Evolutionary conservation across 345 rosid species (phyloP).

Genomic region (Eucalyptus tenuipes): DNA sequence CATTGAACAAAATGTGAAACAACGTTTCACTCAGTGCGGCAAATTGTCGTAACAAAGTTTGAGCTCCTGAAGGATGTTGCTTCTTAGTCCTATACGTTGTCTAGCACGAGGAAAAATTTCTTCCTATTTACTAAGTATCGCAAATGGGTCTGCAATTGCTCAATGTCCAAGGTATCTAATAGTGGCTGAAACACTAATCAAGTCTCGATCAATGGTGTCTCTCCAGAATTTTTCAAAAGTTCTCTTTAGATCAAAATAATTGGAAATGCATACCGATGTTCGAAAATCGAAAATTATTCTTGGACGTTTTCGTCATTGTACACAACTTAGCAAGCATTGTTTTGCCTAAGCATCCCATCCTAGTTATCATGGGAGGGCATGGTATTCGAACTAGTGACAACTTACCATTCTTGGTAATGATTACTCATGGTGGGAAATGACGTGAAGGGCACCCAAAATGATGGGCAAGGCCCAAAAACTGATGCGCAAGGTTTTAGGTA

Average conservation of each 20-base stretch:
- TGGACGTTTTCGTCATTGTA: not conserved
- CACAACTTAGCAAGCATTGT: no score
- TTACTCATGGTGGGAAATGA: not conserved
- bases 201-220: not conserved
- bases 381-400: not conserved
- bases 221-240: not conserved
- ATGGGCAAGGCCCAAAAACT: not conserved
- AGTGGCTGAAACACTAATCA: not conserved
- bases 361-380: no score
- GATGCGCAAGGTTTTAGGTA: not conserved
- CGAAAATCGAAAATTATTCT: not conserved
- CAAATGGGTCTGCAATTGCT: not conserved
- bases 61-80: no score
- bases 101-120: not conserved
- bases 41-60: no score
- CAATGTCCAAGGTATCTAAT: not conserved
- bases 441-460: not conserved
- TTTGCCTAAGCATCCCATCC: not conserved
- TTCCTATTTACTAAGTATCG: not conserved
- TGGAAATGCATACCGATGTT: not conserved
- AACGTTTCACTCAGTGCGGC: no score
- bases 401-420: not conserved
- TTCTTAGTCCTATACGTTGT: not conserved
- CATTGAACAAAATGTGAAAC: not conserved
- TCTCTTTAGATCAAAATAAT: not conserved